Base-by-base conservation (phyloP, 164 flowering plant species). In the Taxillus chinensis region DNA sequence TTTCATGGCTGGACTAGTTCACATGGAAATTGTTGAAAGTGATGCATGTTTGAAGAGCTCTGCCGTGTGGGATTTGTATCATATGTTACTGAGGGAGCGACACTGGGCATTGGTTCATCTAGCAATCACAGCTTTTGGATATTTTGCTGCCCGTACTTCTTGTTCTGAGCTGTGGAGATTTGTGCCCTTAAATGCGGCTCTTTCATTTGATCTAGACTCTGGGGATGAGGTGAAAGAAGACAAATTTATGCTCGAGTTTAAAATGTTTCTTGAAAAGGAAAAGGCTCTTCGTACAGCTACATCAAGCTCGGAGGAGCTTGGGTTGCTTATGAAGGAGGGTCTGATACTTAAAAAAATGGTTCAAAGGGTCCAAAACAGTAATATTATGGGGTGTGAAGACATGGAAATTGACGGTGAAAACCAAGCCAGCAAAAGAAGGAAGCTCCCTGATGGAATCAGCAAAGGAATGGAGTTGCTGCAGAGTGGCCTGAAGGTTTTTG, bases 131-230 rank as follows among this genome's bases (percentile, higher is more conserved):
- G 75, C 95, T 54, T 90, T 93, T 67, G 97, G 95, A 52, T 77
- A 86, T 74, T 93, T 93, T 74, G 89, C 96, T 37, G 84, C 84
- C 9, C 89, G 79, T 17, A 88, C 95, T 48, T 64, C 77, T 41
- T 93, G 96, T 68, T 73, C 68, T 64, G 81, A 89, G 66, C 76
- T 93, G n/a, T 90, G 96, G 97, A 82, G 89, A 71, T 93, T 93
- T 71, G 82, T 90, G 58, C 96, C 97, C 6, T 71, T 69, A 7
- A 75, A 84, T 77, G 97, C 99, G 12, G 88, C 97, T 66, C 90
- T 93, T 41, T 86, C 97, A 27, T 87, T 74, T 67, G 86, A 93
- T 68, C 14, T 77, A 49, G 79, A 66, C 43, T 73, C 78, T 8
- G 96, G 91, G 69, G 75, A 59, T 40, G 79, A 83, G 42, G 66